These are phyloP conservation scores for Blastobotrys buckinghamii DNA, from an alignment of 1,139 yeast genomes.

Conservation along the genomic window DNA sequence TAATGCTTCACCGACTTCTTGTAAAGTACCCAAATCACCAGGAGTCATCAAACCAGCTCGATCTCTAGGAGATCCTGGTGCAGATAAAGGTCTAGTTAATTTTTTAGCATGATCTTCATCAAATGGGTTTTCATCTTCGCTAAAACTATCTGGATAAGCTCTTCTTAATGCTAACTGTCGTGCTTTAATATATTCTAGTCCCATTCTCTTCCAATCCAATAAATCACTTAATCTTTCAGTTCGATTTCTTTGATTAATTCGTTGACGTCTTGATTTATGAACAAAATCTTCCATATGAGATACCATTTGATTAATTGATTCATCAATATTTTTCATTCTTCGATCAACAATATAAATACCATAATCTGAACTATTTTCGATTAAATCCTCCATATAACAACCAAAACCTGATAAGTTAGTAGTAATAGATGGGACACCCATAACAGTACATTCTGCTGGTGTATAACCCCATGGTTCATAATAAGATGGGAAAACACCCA, in stretches of 20 bases:
- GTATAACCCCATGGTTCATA: slow-evolving; percentile 99
- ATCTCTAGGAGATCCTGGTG: slow-evolving; percentile 86
- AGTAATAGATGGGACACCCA: slow-evolving; percentile 99
- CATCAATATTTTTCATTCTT: slow-evolving; percentile 89
- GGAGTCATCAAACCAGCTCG: slow-evolving; percentile 79
- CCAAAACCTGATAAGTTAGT: slow-evolving; percentile 97
- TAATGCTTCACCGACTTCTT: slow-evolving; percentile 70
- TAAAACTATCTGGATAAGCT: slow-evolving; percentile 85
- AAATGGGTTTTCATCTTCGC: slow-evolving; percentile 35
- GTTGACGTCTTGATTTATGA: slow-evolving; percentile 86
- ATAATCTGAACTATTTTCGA: slow-evolving; percentile 90
- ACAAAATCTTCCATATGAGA: slow-evolving; percentile 88
- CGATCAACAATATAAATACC: slow-evolving; percentile 97
- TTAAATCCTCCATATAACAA: slow-evolving; percentile 96
- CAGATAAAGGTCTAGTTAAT: slow-evolving; percentile 86
- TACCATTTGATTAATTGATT: slow-evolving; percentile 84
- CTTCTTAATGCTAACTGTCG: slow-evolving; percentile 86
- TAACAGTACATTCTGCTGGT: slow-evolving; percentile 98
- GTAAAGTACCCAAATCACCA: slow-evolving; percentile 94
- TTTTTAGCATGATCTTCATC: slow-evolving; percentile 44
- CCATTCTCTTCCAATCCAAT: slow-evolving; percentile 98
- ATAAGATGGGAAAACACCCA: slow-evolving; percentile 97
- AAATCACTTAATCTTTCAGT: slow-evolving; percentile 90
- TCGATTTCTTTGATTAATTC: slow-evolving; percentile 96
- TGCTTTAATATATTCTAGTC: slow-evolving; percentile 91